phyloP scores from a whole-genome alignment of 2,329 filamentous ascomycete species.

The Fusarium sp. region DNA sequence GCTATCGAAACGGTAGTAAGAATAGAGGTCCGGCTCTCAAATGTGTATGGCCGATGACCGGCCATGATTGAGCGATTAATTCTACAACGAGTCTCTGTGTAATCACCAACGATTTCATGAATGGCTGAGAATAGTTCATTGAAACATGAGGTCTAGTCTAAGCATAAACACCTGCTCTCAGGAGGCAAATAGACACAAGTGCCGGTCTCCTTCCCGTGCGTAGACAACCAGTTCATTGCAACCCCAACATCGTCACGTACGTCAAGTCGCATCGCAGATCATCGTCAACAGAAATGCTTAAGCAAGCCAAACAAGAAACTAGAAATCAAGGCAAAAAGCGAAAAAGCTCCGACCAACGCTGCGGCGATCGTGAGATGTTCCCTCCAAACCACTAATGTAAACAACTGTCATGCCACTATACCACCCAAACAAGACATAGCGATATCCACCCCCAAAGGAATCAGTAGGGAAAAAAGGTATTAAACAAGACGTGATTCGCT shows the following conservation, averaged over 20 bases:
- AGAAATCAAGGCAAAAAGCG: not conserved
- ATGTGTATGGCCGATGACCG: slow-evolving; percentile 19
- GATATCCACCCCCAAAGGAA: slow-evolving; percentile 1
- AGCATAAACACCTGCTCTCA: slow-evolving; percentile 1
- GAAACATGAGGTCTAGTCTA: slow-evolving; percentile 2
- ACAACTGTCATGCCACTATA: slow-evolving; percentile 17
- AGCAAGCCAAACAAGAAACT: slow-evolving; percentile 9
- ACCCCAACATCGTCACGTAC: slow-evolving; percentile 27
- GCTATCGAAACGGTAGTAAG: slow-evolving; percentile 9
- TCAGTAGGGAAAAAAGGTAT: not conserved
- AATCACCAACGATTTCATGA: not conserved
- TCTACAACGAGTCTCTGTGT: slow-evolving; percentile 7
- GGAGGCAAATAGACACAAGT: slow-evolving; percentile 7
- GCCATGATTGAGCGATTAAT: slow-evolving; percentile 34
- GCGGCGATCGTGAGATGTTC: slow-evolving; percentile 9
- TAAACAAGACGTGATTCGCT: slow-evolving; percentile 18
- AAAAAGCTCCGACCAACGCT: slow-evolving; percentile 14
- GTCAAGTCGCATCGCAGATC: slow-evolving; percentile 36
- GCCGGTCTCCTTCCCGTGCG: slow-evolving; percentile 16
- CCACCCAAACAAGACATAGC: slow-evolving; percentile 15
- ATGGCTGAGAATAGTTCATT: slow-evolving; percentile 8
- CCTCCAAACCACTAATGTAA: slow-evolving; percentile 1
- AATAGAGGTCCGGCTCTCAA: slow-evolving; percentile 8
- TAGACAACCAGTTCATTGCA: not conserved
- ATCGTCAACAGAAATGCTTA: not conserved